phyloP scores from a whole-genome alignment of 2,329 filamentous ascomycete genomes.

The Cylindrodendrum hubeiense region DNA sequence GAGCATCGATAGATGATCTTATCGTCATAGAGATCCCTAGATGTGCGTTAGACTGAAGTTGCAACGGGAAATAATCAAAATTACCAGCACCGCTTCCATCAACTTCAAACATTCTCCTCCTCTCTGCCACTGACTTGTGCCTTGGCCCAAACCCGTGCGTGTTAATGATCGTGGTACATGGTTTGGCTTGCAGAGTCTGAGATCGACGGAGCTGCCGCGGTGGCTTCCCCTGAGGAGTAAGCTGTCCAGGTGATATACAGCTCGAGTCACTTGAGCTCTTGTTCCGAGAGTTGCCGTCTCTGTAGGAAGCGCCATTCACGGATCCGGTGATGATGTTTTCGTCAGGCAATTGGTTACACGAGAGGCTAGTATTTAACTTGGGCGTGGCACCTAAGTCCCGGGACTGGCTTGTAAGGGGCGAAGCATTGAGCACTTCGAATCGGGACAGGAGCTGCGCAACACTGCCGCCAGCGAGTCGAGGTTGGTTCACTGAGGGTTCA shows the following conservation, averaged over 20 bases:
- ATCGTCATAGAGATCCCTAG: neutral
- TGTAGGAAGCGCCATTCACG: neutral
- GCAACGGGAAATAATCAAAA: neutral
- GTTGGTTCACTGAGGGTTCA: conserved; percentile 15
- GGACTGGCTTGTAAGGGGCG: conserved; percentile 10
- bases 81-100: conserved; percentile 15
- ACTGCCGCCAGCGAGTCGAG: conserved; percentile 21
- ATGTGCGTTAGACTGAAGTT: neutral
- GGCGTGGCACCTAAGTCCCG: neutral
- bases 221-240: neutral
- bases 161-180: conserved; percentile 7
- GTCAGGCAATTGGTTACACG: neutral
- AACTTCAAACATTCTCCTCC: conserved; percentile 38
- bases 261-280: conserved; percentile 19
- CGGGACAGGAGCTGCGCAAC: conserved; percentile 52
- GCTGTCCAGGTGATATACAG: conserved; percentile 17
- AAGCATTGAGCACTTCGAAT: conserved; percentile 49
- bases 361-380: neutral
- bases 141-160: conserved; percentile 13
- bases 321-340: neutral
- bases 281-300: neutral
- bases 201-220: conserved; percentile 20
- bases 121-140: conserved; percentile 42
- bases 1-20: conserved; percentile 1
- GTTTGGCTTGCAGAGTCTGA: conserved; percentile 26